Percentiles rank a stretch among this genome's conserved stretches.
These are phyloP conservation scores for Talaromyces sp. DNA, from an alignment of 2,329 filamentous ascomycete genomes.

Conservation along the genomic window DNA sequence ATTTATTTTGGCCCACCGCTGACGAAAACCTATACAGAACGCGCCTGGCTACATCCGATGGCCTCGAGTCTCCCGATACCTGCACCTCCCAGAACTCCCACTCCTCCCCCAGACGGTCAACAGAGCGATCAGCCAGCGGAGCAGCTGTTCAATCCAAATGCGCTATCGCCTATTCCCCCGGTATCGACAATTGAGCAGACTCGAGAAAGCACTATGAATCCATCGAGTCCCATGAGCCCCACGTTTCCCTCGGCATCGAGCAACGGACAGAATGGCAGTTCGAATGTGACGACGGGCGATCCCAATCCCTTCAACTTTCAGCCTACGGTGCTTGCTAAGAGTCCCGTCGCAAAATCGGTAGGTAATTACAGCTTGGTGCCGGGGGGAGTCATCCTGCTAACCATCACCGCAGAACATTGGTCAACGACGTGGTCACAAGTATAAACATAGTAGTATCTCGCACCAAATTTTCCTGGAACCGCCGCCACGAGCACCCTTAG, in stretches of 20 bases:
- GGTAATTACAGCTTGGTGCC: conserved; percentile 17
- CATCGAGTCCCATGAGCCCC: conserved; percentile 23
- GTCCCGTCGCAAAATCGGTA: conserved; percentile 69
- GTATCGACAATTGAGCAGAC: conserved; percentile 18
- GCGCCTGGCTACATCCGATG: conserved; percentile 37
- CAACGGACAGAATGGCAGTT: conserved; percentile 17
- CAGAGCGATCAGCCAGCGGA: conserved; percentile 17
- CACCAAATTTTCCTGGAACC: conserved; percentile 97
- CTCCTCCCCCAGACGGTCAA: conserved; percentile 54
- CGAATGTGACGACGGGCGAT: conserved; percentile 25
- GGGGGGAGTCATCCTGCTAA: conserved; percentile 7
- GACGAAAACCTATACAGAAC: background rate
- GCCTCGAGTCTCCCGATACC: conserved; percentile 55
- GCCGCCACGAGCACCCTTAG: conserved; percentile 74
- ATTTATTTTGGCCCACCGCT: background rate
- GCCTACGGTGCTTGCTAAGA: conserved; percentile 69
- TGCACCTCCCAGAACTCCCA: conserved; percentile 58
- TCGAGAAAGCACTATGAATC: background rate
- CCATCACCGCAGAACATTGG: conserved; percentile 64
- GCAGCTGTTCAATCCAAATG: conserved; percentile 37
- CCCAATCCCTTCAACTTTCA: conserved; percentile 85
- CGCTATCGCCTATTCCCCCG: conserved; percentile 43
- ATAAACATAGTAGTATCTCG: conserved; percentile 94
- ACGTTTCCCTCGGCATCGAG: conserved; percentile 30
- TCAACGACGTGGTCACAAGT: conserved; percentile 89